Base-by-base conservation (phyloP, 176 grass and related monocot species). In the Elaeis guineensis region DNA sequence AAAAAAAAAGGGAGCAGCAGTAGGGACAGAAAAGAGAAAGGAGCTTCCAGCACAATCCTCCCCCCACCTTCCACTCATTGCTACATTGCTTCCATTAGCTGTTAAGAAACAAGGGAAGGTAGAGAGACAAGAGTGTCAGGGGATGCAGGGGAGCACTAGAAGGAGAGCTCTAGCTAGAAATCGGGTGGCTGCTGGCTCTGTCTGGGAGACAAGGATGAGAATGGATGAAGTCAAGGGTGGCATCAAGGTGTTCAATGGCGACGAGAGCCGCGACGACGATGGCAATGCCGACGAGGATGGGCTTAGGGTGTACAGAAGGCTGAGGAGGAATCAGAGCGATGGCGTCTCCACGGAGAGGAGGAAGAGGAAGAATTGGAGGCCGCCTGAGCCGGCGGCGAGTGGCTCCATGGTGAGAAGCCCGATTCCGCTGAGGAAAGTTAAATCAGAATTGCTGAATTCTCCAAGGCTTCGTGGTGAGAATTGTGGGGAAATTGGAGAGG, bases 191-290 rank as follows among this genome's bases (percentile, higher is more conserved):
- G 59, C 22, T 4, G 79, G 74, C 61, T 98, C 88, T 16, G 80
- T 83, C 68, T 86, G 84, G 78, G 85, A 85, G 71, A 75, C 81
- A 5, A 71, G 79, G 79, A 92, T 89, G 87, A 85, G 61, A 75
- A 86, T 98, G 88, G 93, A 92, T 62, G 88, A 92, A 59, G 88
- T 78, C 17, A 89, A 89, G 52, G 87, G 81, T 21, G 94, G 88
- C 44, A 74, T 92, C 72, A 98, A 92, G 82, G 94, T 89, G 16
- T 98, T 98, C 59, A 93, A 73, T 72, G 84, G 50, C 25, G 49
- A 62, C 0, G 73, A 62, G 24, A 64, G 58, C 66, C 25, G 52
- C 4, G 14, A 8, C 68, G 64, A 32, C 5, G 75, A 59, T 6
- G 69, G 50, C 19, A 77, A 73, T 52, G 65, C 85, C 17, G 88